Evolutionary conservation across 2,329 filamentous ascomycete species (phyloP).

Genomic region (Colletotrichum euphorbiae): DNA sequence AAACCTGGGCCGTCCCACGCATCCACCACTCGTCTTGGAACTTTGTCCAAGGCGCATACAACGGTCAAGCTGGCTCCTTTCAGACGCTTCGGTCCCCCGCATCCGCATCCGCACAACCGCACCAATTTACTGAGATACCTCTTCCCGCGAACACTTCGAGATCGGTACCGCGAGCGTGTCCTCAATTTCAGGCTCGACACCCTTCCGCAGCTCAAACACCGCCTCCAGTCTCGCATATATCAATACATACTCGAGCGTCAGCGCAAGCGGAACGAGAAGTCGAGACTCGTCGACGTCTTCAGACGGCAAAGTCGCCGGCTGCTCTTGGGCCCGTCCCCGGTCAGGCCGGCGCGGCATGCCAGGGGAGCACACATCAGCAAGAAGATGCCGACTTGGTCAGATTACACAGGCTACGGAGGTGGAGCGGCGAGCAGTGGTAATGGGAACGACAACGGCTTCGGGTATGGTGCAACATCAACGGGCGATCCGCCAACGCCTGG

Average conservation of each 20-base stretch:
- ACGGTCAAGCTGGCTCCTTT: conserved; percentile 58
- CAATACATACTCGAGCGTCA: conserved; percentile 76
- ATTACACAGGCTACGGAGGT: conserved; percentile 36
- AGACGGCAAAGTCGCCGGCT: conserved; percentile 57
- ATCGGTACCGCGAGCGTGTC: conserved; percentile 73
- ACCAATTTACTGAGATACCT: conserved; percentile 72
- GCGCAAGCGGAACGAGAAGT: conserved; percentile 62
- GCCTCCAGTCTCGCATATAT: conserved; percentile 82
- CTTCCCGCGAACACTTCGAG: conserved; percentile 72
- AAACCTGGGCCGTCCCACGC: conserved; percentile 23
- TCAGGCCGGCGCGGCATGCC: conserved; percentile 48
- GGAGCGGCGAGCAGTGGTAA: conserved; percentile 23
- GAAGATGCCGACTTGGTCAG: conserved; percentile 42
- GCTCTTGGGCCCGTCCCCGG: conserved; percentile 54
- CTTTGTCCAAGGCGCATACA: conserved; percentile 35
- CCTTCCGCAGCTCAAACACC: conserved; percentile 76
- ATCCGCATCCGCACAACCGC: conserved; percentile 55
- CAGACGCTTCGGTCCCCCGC: conserved; percentile 53
- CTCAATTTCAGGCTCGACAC: conserved; percentile 80
- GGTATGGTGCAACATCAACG: conserved; percentile 47
- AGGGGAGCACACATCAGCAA: conserved; percentile 42
- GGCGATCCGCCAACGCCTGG: conserved; percentile 48
- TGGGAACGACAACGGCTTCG: conserved; percentile 45
- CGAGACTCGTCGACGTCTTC: conserved; percentile 58
- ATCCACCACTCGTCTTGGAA: conserved; percentile 27